Base-by-base conservation (phyloP, 1,284 basidiomycete species). In the Ganoderma meredithae region DNA sequence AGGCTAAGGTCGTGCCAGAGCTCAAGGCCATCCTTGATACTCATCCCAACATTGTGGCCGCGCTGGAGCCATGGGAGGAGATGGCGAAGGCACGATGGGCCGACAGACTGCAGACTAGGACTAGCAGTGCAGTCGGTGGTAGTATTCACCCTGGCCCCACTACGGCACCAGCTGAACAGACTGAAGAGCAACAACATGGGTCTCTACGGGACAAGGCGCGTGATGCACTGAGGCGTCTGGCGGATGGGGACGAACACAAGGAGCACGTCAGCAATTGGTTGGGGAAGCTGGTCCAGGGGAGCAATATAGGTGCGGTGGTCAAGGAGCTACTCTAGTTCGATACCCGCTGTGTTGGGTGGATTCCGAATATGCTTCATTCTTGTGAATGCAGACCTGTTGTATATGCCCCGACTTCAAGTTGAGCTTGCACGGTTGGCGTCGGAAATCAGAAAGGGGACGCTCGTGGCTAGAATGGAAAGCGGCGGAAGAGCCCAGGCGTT, bases 41-140 rank as follows among this genome's bases (percentile, higher is more conserved):
- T 25, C 76, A 86, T 66, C 85, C 86, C 1, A 74, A 79, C 1
- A 76, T 91, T 8, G 72, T 91, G 13, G 77, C 74, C 27, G 59
- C 69, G 8, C 80, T 92, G 1, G 74, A 83, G 39, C 85, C 86
- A 1, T 75, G 91, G 27, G 90, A 92, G 74, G 78, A 85, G 69
- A 81, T 84, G 63, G 76, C 87, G 62, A 83, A 81, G 73, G 74
- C 67, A 27, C 76, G 77, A 40, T 91, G 89, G 89, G 79, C 79
- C 1, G 78, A 76, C 62, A 67, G 39, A 52, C 17, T 44, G 41
- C 47, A 61, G 17, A 60, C 17, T 9, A 19, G 17, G 17, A 33
- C 55, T 27, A 10, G 39, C 39, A 39, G 10, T 39, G 36, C 5
- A 39, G 36, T 39, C 36, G 10, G 36, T 39, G 36, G 36, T 39